Conservation (phyloP, 768 basidiomycete genomes). For the Naganishia onofrii region DNA sequence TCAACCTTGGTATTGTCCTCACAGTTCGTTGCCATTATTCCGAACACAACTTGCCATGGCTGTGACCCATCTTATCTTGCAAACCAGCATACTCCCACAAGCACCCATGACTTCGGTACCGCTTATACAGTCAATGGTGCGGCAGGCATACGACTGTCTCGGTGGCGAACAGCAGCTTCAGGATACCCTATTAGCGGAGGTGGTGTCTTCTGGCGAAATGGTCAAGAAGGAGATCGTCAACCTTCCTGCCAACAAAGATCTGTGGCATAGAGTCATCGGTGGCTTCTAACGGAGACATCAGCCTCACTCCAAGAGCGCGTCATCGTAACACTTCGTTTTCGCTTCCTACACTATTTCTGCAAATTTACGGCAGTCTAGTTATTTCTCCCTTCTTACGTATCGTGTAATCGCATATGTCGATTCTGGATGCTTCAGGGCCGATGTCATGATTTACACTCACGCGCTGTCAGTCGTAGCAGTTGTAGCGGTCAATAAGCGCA, state of each 20-base stretch:
- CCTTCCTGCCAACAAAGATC: slow-evolving; percentile 3
- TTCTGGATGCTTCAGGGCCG: not conserved
- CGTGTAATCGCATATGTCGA: not conserved
- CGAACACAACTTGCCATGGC: slow-evolving; percentile 44
- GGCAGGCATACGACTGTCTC: slow-evolving; percentile 42
- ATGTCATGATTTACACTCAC: not conserved
- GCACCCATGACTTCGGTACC: slow-evolving; percentile 42
- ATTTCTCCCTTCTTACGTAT: not conserved
- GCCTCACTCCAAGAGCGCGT: too few species aligned
- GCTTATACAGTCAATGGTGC: slow-evolving; percentile 40
- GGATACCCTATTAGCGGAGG: slow-evolving; percentile 3
- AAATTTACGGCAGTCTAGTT: not conserved
- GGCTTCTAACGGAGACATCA: slow-evolving; percentile 1
- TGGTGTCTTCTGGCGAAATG: slow-evolving; percentile 20
- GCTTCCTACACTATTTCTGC: slow-evolving; percentile 6
- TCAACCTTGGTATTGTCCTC: not conserved
- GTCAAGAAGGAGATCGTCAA: slow-evolving; percentile 22
- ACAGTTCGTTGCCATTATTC: slow-evolving; percentile 46
- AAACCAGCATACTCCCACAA: slow-evolving; percentile 35
- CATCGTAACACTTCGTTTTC: slow-evolving; percentile 15
- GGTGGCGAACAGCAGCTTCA: slow-evolving; percentile 35
- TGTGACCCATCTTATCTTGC: slow-evolving; percentile 39
- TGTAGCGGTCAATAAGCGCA: not conserved
- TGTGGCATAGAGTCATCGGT: slow-evolving; percentile 15
- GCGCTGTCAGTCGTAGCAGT: not conserved